Evolutionary conservation across 768 basidiomycete genomes (phyloP).

Genomic region (Asterophora parasitica): DNA sequence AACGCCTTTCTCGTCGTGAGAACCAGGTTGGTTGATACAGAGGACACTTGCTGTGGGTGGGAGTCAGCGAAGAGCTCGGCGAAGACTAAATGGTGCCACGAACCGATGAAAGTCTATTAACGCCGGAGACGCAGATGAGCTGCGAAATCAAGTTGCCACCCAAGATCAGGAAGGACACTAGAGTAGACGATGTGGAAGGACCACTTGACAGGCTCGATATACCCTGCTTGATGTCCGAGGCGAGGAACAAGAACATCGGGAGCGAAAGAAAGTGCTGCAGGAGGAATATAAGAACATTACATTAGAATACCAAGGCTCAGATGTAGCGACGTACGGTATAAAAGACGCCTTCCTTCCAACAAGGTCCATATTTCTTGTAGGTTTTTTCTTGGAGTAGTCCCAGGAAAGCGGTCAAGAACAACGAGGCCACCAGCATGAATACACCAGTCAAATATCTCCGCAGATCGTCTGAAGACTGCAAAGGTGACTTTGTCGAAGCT

Average conservation of each 20-base stretch:
- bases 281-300: neutral
- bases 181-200: slow-evolving; percentile 24
- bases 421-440: slow-evolving; percentile 57
- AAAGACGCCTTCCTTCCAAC: slow-evolving; percentile 82
- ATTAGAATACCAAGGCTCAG: neutral
- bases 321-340: slow-evolving; percentile 57
- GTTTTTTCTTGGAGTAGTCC: slow-evolving; percentile 77
- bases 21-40: slow-evolving; percentile 77
- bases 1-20: slow-evolving; percentile 78
- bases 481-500: slow-evolving; percentile 15
- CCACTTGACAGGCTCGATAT: slow-evolving; percentile 42
- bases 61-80: neutral
- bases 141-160: slow-evolving; percentile 66
- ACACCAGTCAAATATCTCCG: slow-evolving; percentile 61
- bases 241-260: slow-evolving; percentile 68
- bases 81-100: slow-evolving; percentile 22
- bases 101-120: slow-evolving; percentile 77
- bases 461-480: slow-evolving; percentile 28
- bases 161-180: slow-evolving; percentile 52
- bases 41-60: slow-evolving; percentile 56
- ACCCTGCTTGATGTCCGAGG: slow-evolving; percentile 50
- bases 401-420: slow-evolving; percentile 62
- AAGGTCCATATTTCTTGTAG: slow-evolving; percentile 67
- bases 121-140: slow-evolving; percentile 77
- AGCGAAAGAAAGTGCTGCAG: slow-evolving; percentile 71